Conservation (phyloP, 768 basidiomycete species). For the Russula sp. region DNA sequence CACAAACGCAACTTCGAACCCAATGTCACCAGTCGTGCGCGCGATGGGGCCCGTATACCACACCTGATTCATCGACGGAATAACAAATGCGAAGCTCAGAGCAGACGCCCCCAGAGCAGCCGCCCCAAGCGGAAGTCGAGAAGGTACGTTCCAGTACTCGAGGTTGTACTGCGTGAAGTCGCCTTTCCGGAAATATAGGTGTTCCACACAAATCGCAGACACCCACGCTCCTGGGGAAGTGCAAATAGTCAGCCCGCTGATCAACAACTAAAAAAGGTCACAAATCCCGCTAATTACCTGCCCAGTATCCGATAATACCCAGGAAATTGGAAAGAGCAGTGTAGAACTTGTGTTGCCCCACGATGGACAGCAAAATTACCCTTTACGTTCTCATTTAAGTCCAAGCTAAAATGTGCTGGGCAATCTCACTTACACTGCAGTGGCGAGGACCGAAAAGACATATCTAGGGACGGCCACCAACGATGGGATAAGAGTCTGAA, state of each 20-base stretch:
- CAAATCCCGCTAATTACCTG: constrained; percentile 16
- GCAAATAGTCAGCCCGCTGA: constrained; percentile 47
- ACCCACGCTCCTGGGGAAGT: constrained; percentile 37
- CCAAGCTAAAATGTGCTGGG: neutral
- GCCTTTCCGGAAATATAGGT: constrained; percentile 52
- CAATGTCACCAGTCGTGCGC: constrained; percentile 57
- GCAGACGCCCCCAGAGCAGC: constrained; percentile 50
- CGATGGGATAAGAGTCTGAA: constrained; percentile 61
- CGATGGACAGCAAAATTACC: constrained; percentile 58
- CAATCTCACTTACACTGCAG: constrained; percentile 47
- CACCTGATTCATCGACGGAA: constrained; percentile 63
- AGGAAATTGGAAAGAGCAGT: constrained; percentile 55
- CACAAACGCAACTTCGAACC: constrained; percentile 53
- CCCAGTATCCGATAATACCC: constrained; percentile 49
- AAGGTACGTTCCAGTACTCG: constrained; percentile 45
- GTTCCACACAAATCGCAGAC: constrained; percentile 56
- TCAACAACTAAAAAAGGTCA: neutral
- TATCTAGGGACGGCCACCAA: constrained; percentile 58
- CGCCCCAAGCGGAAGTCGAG: constrained; percentile 50
- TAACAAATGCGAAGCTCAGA: constrained; percentile 46
- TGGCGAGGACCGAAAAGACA: constrained; percentile 57
- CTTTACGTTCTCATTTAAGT: constrained; percentile 29
- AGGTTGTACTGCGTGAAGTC: constrained; percentile 44
- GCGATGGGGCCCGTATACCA: constrained; percentile 72
- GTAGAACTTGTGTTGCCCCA: constrained; percentile 64